Evolutionary conservation across 169 alveolate genomes (phyloP).

Genomic region (Cryptosporidium sp.): DNA sequence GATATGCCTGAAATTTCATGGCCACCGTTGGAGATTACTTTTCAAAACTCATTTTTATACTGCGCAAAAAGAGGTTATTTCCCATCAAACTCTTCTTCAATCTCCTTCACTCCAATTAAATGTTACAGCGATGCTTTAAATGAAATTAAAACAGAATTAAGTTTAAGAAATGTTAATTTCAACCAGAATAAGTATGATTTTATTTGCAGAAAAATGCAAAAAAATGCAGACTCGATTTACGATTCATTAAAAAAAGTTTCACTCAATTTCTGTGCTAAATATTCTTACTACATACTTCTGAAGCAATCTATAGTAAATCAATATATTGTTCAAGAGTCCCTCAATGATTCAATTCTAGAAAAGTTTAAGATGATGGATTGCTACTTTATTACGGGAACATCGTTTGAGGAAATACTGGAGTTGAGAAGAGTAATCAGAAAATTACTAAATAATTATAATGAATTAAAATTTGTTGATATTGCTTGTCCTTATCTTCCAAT

Average conservation of each 20-base stretch:
- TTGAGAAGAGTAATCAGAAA: conserved; percentile 4
- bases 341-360: neutral
- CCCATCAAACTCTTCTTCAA: conserved; percentile 78
- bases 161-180: neutral
- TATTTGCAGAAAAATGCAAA: neutral
- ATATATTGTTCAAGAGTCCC: conserved; percentile 5
- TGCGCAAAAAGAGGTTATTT: conserved; percentile 78
- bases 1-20: conserved; percentile 80
- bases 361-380: neutral
- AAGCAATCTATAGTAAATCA: conserved; percentile 51
- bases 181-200: neutral
- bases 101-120: conserved; percentile 74
- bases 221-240: conserved; percentile 2
- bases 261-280: conserved; percentile 19
- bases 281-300: conserved; percentile 31
- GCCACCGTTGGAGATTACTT: conserved; percentile 78
- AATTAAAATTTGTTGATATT: conserved; percentile 30
- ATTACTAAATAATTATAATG: neutral
- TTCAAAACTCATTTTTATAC: conserved; percentile 78
- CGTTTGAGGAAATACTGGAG: neutral
- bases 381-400: conserved; percentile 26
- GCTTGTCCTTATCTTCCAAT: conserved; percentile 37
- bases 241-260: neutral
- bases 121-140: conserved; percentile 78
- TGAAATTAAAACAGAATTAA: conserved; percentile 27